Evolutionary conservation across 345 rosid species (phyloP).

Genomic region (Mallotus nudiflorus): DNA sequence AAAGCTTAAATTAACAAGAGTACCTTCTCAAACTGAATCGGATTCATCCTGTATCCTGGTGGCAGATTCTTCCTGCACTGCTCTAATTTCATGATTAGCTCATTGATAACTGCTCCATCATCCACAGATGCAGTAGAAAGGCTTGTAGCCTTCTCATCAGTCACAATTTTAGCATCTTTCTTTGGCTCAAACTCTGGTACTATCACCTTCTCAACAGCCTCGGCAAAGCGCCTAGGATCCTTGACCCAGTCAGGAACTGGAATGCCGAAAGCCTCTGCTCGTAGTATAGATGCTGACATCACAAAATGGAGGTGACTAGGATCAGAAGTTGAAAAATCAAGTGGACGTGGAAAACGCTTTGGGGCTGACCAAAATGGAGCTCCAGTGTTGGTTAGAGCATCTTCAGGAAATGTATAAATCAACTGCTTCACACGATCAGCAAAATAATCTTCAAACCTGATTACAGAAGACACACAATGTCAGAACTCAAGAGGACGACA

Average conservation of each 20-base stretch:
- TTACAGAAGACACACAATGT: constrained; percentile 18
- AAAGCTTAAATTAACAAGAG: constrained; percentile 7
- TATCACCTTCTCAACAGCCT: constrained; percentile 71
- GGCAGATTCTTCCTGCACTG: constrained; percentile 55
- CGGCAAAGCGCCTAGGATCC: constrained; percentile 54
- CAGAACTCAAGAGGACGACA: constrained; percentile 9
- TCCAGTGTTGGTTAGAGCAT: constrained; percentile 85
- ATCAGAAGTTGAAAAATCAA: constrained; percentile 68
- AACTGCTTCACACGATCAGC: constrained; percentile 82
- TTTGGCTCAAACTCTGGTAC: constrained; percentile 92
- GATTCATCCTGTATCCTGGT: constrained; percentile 74
- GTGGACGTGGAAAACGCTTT: constrained; percentile 88
- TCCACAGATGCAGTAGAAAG: constrained; percentile 74
- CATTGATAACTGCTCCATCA: constrained; percentile 77
- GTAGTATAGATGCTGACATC: constrained; percentile 74
- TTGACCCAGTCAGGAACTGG: constrained; percentile 81
- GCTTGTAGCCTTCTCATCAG: constrained; percentile 90
- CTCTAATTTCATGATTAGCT: constrained; percentile 63
- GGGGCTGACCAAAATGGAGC: constrained; percentile 99
- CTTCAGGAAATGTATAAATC: constrained; percentile 89
- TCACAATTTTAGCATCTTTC: constrained; percentile 74
- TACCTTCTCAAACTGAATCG: constrained; percentile 98
- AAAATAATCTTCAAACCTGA: constrained; percentile 96
- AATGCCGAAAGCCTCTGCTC: constrained; percentile 93
- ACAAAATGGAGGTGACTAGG: constrained; percentile 64